A percentile compares a stretch with the other conserved stretches of the same genome.
phyloP scores from a whole-genome alignment of 2,329 filamentous ascomycete species.

The Claviceps digitariae region DNA sequence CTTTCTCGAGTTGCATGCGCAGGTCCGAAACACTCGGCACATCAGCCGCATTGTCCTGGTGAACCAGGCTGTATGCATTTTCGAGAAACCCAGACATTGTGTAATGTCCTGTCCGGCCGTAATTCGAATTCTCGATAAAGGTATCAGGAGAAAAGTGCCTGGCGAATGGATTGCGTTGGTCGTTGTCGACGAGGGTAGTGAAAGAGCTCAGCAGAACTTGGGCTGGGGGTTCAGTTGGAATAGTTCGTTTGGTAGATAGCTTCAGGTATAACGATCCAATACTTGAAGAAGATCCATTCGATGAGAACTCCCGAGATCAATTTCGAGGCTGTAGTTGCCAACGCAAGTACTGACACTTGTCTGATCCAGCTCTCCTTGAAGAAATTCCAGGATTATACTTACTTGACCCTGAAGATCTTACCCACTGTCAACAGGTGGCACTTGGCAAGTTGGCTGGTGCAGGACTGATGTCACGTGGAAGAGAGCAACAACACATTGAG shows the following conservation, averaged over 20 bases:
- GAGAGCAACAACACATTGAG: not conserved
- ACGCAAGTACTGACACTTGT: constrained; percentile 17
- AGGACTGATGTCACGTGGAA: constrained; percentile 4
- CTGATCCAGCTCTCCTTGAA: constrained; percentile 8
- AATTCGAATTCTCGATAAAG: not conserved
- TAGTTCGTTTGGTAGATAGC: not conserved
- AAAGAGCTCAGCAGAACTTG: not conserved
- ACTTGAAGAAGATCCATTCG: constrained; percentile 1
- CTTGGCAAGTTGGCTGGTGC: constrained; percentile 1
- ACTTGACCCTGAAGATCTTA: not conserved
- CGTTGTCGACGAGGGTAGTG: not conserved
- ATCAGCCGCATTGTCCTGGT: constrained; percentile 93
- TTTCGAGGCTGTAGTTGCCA: constrained; percentile 14
- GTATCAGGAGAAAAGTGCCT: not conserved
- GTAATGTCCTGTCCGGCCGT: constrained; percentile 15
- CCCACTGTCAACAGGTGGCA: constrained; percentile 5
- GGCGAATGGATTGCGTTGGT: not conserved
- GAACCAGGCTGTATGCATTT: constrained; percentile 89
- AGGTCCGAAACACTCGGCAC: constrained; percentile 82
- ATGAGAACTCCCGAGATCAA: constrained; percentile 8
- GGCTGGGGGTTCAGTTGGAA: not conserved
- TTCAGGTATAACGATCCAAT: not conserved
- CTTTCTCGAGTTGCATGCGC: constrained; percentile 86
- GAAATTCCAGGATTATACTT: constrained; percentile 8
- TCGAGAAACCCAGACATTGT: constrained; percentile 92